Conservation (phyloP, 1,284 basidiomycete genomes). For the Ganoderma meredithae region DNA sequence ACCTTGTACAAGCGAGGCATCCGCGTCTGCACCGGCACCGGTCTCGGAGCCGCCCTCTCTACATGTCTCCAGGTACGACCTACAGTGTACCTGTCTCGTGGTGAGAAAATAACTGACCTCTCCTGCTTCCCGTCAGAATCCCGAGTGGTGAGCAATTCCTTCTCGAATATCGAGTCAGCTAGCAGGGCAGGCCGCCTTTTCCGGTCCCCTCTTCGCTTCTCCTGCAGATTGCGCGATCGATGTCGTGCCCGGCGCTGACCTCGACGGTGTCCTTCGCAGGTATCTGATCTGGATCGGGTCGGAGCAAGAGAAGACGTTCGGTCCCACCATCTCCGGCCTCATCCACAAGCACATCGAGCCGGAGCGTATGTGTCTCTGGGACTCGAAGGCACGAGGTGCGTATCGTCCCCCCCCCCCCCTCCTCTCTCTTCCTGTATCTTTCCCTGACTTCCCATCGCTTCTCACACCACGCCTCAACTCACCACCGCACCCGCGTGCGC, state of each 20-base stretch:
- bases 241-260: conserved; percentile 7
- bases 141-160: conserved; percentile 58
- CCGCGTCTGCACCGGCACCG: conserved; percentile 54
- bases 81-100: background rate
- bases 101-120: conserved; percentile 1
- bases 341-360: conserved; percentile 63
- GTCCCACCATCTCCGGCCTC: conserved; percentile 50
- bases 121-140: conserved; percentile 48
- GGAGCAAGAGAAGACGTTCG: conserved; percentile 54
- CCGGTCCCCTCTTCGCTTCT: background rate
- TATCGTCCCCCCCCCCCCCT: conserved; percentile 5
- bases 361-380: conserved; percentile 67
- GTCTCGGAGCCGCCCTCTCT: conserved; percentile 52
- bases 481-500: background rate
- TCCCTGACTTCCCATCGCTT: background rate
- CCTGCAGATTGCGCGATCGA: background rate
- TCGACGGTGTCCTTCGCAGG: conserved; percentile 42
- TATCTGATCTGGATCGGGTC: conserved; percentile 68
- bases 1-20: conserved; percentile 53
- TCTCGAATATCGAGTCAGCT: background rate
- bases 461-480: conserved; percentile 8
- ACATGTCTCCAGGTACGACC: conserved; percentile 47
- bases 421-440: background rate
- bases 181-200: background rate
- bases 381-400: conserved; percentile 64